phyloP scores from a whole-genome alignment of 164 flowering plant genomes.

The Paratinospora sagittata region DNA sequence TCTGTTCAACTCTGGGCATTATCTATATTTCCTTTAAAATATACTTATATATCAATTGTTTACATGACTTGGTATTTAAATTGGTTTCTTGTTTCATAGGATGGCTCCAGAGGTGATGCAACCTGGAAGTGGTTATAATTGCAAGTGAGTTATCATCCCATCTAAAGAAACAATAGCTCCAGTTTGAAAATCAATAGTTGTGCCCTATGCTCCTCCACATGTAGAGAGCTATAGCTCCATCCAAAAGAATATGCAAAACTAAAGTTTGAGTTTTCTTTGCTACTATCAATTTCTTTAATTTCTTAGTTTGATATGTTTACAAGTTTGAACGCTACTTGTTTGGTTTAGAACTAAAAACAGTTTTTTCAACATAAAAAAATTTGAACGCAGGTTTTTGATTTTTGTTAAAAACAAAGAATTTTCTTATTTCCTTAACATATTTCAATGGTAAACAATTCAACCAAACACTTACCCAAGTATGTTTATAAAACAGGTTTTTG shows the following conservation, averaged over 20 bases:
- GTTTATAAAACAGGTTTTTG: no score
- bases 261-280: neutral
- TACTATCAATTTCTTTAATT: neutral
- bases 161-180: no score
- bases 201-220: neutral
- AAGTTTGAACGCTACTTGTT: neutral
- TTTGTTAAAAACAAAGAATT: no score
- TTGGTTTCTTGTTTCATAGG: conserved; percentile 36
- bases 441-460: no score
- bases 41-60: neutral
- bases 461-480: no score
- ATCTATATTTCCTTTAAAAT: neutral
- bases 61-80: neutral
- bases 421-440: no score
- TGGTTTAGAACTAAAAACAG: no score
- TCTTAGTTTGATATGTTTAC: neutral
- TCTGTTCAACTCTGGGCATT: neutral
- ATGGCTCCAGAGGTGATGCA: conserved; percentile 96
- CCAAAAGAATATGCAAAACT: neutral
- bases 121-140: conserved; percentile 83
- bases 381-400: no score
- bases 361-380: no score
- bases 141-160: conserved; percentile 51
- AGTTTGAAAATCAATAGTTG: neutral
- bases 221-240: neutral